Evolutionary conservation across 2,329 filamentous ascomycete genomes (phyloP).

Genomic region (Fusarium musae): DNA sequence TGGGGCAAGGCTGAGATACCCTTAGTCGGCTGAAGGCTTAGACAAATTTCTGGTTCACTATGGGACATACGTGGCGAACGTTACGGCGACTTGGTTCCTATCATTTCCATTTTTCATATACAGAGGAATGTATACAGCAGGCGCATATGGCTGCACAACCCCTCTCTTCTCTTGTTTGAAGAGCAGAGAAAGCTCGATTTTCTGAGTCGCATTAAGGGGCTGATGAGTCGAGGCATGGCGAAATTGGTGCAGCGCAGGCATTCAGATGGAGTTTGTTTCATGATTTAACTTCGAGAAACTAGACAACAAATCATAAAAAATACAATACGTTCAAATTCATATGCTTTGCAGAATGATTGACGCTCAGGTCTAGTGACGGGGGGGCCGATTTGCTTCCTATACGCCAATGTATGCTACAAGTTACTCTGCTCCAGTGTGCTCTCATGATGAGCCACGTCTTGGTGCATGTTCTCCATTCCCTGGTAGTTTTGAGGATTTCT

Average conservation of each 20-base stretch:
- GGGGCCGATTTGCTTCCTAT: conserved; percentile 16
- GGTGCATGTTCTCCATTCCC: conserved; percentile 28
- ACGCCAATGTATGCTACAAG: conserved; percentile 16
- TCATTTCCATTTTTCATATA: conserved; percentile 29
- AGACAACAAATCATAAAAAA: conserved; percentile 38
- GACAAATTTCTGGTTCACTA: conserved; percentile 46
- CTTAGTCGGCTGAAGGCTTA: conserved; percentile 51
- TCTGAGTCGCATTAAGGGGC: conserved; percentile 20
- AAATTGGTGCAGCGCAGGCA: conserved; percentile 26
- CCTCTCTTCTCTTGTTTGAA: conserved; percentile 23
- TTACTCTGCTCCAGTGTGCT: not conserved
- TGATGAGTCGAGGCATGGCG: conserved; percentile 23
- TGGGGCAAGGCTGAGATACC: conserved; percentile 50
- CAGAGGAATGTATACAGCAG: conserved; percentile 27
- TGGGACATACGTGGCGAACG: conserved; percentile 29
- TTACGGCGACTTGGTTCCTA: conserved; percentile 26
- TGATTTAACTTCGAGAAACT: conserved; percentile 26
- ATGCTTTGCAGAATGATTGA: not conserved
- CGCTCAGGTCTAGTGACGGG: not conserved
- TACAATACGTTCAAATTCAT: conserved; percentile 22
- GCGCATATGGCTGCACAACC: conserved; percentile 24
- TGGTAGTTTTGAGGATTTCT: conserved; percentile 27
- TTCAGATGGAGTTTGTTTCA: conserved; percentile 34
- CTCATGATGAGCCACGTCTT: conserved; percentile 13
- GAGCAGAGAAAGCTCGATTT: conserved; percentile 10